These are phyloP conservation scores for Sisymbrium irio DNA, from an alignment of 345 rosid species.

Conservation along the genomic window DNA sequence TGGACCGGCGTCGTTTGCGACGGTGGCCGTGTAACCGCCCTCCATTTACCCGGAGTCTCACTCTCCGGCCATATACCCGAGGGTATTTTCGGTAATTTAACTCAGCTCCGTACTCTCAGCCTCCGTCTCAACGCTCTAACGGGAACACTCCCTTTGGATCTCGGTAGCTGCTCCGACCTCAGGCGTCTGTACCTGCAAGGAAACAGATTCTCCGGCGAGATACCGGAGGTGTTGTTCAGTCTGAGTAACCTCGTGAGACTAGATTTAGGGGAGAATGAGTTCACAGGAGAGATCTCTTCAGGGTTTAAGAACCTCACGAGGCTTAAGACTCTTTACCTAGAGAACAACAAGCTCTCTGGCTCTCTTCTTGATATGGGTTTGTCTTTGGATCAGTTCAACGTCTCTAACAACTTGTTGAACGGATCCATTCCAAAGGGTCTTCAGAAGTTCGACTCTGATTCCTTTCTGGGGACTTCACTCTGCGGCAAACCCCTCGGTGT, in stretches of 20 bases:
- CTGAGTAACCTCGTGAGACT: slow-evolving; percentile 61
- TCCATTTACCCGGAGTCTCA: slow-evolving; percentile 76
- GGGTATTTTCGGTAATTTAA: slow-evolving; percentile 75
- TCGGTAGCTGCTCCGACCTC: slow-evolving; percentile 55
- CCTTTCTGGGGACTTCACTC: slow-evolving; percentile 71
- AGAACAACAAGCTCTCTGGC: slow-evolving; percentile 67
- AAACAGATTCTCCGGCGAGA: slow-evolving; percentile 69
- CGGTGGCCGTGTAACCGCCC: slow-evolving; percentile 62
- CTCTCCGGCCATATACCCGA: slow-evolving; percentile 66
- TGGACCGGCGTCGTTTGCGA: slow-evolving; percentile 83
- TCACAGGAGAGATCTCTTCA: slow-evolving; percentile 58
- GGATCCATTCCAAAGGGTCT: slow-evolving; percentile 69
- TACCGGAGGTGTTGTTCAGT: slow-evolving; percentile 57
- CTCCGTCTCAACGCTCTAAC: slow-evolving; percentile 75
- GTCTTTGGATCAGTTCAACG: slow-evolving; percentile 68
- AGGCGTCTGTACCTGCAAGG: slow-evolving; percentile 81
- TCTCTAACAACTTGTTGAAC: slow-evolving; percentile 69
- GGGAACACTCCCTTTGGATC: slow-evolving; percentile 75
- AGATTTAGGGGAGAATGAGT: slow-evolving; percentile 59
- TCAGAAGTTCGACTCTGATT: slow-evolving; percentile 39
- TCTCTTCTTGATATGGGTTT: slow-evolving; percentile 45
- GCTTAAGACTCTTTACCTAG: slow-evolving; percentile 67
- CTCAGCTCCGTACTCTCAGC: slow-evolving; percentile 71
- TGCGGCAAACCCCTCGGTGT: slow-evolving; percentile 74
- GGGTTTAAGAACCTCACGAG: slow-evolving; percentile 65